phyloP scores from a whole-genome alignment of 257 asterid genomes.

The Leptodermis oblonga region DNA sequence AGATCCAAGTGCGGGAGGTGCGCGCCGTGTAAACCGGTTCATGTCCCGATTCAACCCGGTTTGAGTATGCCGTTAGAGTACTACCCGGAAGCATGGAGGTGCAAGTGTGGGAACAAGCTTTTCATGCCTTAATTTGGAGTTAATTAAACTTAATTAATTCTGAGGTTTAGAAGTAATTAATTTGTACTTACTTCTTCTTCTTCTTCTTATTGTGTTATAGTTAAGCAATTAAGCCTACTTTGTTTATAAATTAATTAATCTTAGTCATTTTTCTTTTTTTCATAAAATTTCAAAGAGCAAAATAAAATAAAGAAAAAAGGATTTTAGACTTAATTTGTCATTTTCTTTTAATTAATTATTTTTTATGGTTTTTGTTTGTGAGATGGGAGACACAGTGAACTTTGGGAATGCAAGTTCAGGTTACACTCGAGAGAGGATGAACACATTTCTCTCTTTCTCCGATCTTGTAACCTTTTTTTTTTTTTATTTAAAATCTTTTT shows the following conservation, averaged over 20 bases:
- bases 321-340: neutral
- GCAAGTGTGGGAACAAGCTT: slow-evolving; percentile 72
- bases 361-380: too few relatives aligned
- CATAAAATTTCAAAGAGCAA: neutral
- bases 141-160: neutral
- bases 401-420: slow-evolving; percentile 45
- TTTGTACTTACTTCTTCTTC: neutral
- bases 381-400: slow-evolving; percentile 23
- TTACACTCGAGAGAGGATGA: slow-evolving; percentile 23
- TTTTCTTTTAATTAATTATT: too few relatives aligned
- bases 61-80: slow-evolving; percentile 61
- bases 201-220: neutral
- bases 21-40: slow-evolving; percentile 73
- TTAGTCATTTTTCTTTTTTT: neutral
- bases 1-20: slow-evolving; percentile 81
- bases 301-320: too few relatives aligned
- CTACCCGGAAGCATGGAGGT: slow-evolving; percentile 92
- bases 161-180: neutral
- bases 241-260: slow-evolving; percentile 17
- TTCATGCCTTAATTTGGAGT: slow-evolving; percentile 78
- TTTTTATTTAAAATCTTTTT: neutral
- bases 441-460: slow-evolving; percentile 16
- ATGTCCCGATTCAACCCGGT: slow-evolving; percentile 78
- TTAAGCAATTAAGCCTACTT: too few relatives aligned
- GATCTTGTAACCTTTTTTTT: neutral